Evolutionary conservation across 2,329 filamentous ascomycete genomes (phyloP).

Genomic region (Colletotrichum liaoningense): DNA sequence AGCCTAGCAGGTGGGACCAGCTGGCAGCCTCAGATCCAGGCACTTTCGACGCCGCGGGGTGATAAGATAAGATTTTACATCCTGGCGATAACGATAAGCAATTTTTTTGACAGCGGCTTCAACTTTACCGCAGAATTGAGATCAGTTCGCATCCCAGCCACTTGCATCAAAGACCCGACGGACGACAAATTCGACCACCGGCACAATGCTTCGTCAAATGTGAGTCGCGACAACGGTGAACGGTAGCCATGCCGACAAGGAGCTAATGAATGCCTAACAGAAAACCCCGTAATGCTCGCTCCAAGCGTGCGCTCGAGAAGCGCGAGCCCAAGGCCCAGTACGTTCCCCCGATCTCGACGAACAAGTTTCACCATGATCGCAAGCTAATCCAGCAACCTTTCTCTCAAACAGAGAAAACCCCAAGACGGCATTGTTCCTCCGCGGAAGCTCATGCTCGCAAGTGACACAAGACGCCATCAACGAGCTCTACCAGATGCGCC

Average conservation of each 20-base stretch:
- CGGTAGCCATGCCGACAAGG: too few species aligned
- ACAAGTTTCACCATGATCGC: background rate
- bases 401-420: constrained; percentile 73
- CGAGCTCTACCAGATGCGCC: constrained; percentile 87
- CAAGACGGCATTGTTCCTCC: constrained; percentile 89
- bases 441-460: constrained; percentile 86
- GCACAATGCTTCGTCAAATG: constrained; percentile 62
- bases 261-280: constrained; percentile 43
- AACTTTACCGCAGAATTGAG: constrained; percentile 1
- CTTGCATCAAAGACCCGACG: constrained; percentile 29
- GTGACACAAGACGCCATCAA: constrained; percentile 84
- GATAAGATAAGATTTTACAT: constrained; percentile 30
- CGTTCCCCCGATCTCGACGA: background rate
- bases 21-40: background rate
- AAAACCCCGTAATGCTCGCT: constrained; percentile 80
- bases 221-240: constrained; percentile 41
- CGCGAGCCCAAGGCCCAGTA: constrained; percentile 83
- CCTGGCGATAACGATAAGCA: constrained; percentile 24
- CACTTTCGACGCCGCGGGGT: background rate
- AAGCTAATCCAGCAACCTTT: background rate
- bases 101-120: constrained; percentile 30
- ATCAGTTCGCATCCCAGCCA: constrained; percentile 28
- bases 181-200: constrained; percentile 28
- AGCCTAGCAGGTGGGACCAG: background rate
- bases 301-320: constrained; percentile 94